Conservation (phyloP, 768 basidiomycete genomes). For the Lentinula raphanica region DNA sequence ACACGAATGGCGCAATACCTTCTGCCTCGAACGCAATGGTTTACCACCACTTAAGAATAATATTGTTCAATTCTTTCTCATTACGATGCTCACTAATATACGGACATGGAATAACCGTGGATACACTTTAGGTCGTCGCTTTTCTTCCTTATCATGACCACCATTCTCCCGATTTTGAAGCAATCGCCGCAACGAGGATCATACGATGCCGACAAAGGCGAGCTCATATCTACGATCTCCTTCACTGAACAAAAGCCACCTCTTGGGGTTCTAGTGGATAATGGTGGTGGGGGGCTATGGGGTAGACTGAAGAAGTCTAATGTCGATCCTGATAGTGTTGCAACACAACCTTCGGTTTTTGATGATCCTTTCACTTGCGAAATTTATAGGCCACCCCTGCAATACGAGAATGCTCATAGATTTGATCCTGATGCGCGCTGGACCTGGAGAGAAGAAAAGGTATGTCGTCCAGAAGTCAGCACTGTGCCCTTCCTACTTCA, state of each 20-base stretch:
- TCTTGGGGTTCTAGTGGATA: conserved; percentile 26
- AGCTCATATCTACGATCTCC: conserved; percentile 5
- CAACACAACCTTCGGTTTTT: conserved; percentile 60
- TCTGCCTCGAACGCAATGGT: neutral
- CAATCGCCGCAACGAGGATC: neutral
- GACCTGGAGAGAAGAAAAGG: conserved; percentile 67
- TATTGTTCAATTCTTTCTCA: neutral
- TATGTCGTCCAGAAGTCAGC: conserved; percentile 12
- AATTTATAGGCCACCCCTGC: conserved; percentile 44
- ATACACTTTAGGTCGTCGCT: neutral
- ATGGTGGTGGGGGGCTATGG: conserved; percentile 22
- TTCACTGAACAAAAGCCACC: conserved; percentile 21
- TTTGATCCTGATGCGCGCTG: conserved; percentile 65
- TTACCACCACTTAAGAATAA: neutral
- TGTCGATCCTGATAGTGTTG: conserved; percentile 44
- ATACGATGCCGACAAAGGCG: neutral
- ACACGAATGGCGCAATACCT: conserved; percentile 8
- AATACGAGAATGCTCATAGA: conserved; percentile 57
- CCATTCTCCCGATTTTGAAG: conserved; percentile 5
- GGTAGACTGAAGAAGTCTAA: conserved; percentile 21
- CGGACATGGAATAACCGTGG: neutral
- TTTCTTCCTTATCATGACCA: conserved; percentile 14
- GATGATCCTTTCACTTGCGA: conserved; percentile 49
- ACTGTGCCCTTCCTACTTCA: neutral
- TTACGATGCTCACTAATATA: neutral